Conservation (phyloP, 805 yeast genomes). For the Nakazawaea molendinolei region DNA sequence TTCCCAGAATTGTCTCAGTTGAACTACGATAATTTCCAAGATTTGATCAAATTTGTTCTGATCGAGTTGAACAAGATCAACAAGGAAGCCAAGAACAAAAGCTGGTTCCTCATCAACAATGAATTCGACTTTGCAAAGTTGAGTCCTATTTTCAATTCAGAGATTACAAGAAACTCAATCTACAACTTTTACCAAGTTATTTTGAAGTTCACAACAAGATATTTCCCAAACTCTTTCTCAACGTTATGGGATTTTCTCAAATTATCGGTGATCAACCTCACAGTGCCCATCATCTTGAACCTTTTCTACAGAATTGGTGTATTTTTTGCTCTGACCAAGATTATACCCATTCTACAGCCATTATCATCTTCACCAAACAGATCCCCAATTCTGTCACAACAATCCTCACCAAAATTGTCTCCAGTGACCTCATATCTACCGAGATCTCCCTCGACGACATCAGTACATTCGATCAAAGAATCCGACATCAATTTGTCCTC, state of each 20-base stretch:
- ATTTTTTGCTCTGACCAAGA: conserved; percentile 85
- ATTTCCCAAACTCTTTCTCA: conserved; percentile 45
- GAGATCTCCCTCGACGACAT: conserved; percentile 4
- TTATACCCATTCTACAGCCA: conserved; percentile 57
- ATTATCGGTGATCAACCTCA: conserved; percentile 52
- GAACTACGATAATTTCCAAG: conserved; percentile 21
- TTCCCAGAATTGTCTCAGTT: conserved; percentile 76
- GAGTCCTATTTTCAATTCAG: conserved; percentile 1
- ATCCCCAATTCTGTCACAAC: conserved; percentile 9
- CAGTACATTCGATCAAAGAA: conserved; percentile 8
- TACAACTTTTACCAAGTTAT: conserved; percentile 15
- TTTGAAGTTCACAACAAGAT: conserved; percentile 40
- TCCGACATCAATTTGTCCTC: conserved; percentile 12
- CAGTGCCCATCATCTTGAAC: conserved; percentile 76
- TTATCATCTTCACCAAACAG: conserved; percentile 7
- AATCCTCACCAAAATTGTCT: conserved; percentile 10
- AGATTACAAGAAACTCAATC: conserved; percentile 8
- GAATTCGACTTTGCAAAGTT: conserved; percentile 3
- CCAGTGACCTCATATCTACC: conserved; percentile 4
- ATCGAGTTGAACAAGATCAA: conserved; percentile 28
- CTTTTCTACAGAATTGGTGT: conserved; percentile 81
- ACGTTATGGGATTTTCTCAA: conserved; percentile 49
- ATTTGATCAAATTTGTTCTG: conserved; percentile 27
- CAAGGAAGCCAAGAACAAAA: conserved; percentile 23
- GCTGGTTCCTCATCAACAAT: conserved; percentile 13